phyloP scores from a whole-genome alignment of 768 basidiomycete genomes.

The Rhodotorula graminis region DNA sequence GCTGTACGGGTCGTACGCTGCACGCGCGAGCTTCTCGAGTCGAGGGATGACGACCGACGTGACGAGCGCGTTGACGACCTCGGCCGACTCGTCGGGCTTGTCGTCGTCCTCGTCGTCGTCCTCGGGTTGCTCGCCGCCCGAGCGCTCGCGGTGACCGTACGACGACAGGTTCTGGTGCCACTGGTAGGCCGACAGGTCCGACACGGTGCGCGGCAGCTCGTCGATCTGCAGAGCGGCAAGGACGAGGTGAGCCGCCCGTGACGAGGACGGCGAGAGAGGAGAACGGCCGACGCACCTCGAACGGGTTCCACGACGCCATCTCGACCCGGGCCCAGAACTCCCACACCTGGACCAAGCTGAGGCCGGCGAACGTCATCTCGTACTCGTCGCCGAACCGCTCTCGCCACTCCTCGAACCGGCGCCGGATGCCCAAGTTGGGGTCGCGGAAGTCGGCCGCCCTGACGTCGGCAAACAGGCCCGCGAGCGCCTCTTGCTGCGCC shows the following conservation, averaged over 20 bases:
- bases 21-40: slow-evolving; percentile 42
- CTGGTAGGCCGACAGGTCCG: slow-evolving; percentile 38
- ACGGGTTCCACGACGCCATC: slow-evolving; percentile 51
- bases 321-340: slow-evolving; percentile 52
- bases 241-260: not conserved
- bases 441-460: slow-evolving; percentile 40
- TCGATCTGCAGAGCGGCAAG: slow-evolving; percentile 18
- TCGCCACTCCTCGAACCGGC: slow-evolving; percentile 50
- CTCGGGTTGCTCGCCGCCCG: slow-evolving; percentile 18
- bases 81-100: slow-evolving; percentile 47
- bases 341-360: slow-evolving; percentile 50
- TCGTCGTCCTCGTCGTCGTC: slow-evolving; percentile 34
- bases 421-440: slow-evolving; percentile 36
- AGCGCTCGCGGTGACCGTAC: slow-evolving; percentile 45
- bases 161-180: slow-evolving; percentile 39
- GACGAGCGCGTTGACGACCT: slow-evolving; percentile 48
- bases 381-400: slow-evolving; percentile 49
- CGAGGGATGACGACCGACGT: slow-evolving; percentile 48
- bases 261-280: not conserved
- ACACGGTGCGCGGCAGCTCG: slow-evolving; percentile 24
- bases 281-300: slow-evolving; percentile 45
- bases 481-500: slow-evolving; percentile 1
- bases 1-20: slow-evolving; percentile 49
- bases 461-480: slow-evolving; percentile 41
- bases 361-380: slow-evolving; percentile 49